Base-by-base conservation (phyloP, 371 early-diverging fungal species). In the Syncephalis plumigaleata region DNA sequence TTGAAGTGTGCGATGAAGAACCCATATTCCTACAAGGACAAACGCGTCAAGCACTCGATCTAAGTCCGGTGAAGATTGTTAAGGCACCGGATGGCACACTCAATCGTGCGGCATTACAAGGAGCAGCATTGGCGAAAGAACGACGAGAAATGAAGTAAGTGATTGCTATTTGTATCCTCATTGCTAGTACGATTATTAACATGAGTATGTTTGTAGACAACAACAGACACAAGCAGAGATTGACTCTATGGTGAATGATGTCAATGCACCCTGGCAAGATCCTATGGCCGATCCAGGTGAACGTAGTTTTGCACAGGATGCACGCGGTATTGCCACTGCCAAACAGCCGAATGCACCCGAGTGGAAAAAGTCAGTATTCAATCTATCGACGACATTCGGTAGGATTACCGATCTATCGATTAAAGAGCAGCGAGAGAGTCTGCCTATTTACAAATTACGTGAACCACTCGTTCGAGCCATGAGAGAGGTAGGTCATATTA, bases 51-150 rank as follows among this genome's bases (percentile, higher is more conserved):
- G 73, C 85, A 0, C 56, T 95, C 17, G 79, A 90, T 47, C 68
- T 97, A 15, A 83, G 84, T 59, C 98, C 98, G 22, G 79, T 97
- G 56, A 94, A 93, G 56, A 85, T 97, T 11, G 91, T 95, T 42
- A 93, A 95, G 60, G 88, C 88, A 22, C 96, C 96, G 9, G 96
- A 94, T 56, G 98, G 98, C 11, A 81, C 90, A 1, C 53, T 97
- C 65, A 94, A 95, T 61, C 79, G 96, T 9, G 91, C 96, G 0
- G 98, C 98, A 2, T 58, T 93, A 42, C 79, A 87, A 2, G 92
- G 93, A 20, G 91, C 91, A 0, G 74, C 91, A 0, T 58, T 91
- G 17, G 91, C 96, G 3, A 92, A 91, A 56, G 95, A 94, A 60
- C 77, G 98, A 49, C 67, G 87, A 53, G 94, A 95, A 59, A 58